Percentiles rank a stretch among this genome's conserved stretches.
Conservation (phyloP, 2,329 filamentous ascomycete genomes). For the Coniella vitis region DNA sequence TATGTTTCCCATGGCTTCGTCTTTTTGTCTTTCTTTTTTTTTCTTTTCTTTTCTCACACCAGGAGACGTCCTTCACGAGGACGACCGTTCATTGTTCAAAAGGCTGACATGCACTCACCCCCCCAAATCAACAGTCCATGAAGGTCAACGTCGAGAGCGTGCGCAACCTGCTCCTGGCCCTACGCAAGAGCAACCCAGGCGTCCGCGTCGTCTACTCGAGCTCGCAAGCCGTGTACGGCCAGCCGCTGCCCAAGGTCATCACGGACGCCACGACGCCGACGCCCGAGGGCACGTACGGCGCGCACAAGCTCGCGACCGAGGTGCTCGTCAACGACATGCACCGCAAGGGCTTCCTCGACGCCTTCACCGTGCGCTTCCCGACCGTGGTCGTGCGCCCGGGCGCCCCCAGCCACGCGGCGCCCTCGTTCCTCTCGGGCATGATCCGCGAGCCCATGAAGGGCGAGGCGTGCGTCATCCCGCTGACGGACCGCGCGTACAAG, state of each 20-base stretch:
- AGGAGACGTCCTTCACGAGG: too few species aligned
- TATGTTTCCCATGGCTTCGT: background rate
- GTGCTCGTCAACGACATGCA: constrained; percentile 57
- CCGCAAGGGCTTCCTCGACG: constrained; percentile 50
- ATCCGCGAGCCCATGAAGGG: constrained; percentile 56
- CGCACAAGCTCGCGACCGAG: constrained; percentile 57
- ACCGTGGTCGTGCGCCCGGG: constrained; percentile 57
- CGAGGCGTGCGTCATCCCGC: constrained; percentile 44
- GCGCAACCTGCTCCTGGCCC: constrained; percentile 40
- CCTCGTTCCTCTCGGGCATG: constrained; percentile 57
- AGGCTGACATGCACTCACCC: too few species aligned
- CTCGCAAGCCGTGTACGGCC: constrained; percentile 57
- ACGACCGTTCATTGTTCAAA: too few species aligned
- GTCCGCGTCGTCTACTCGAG: constrained; percentile 54
- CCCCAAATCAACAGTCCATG: constrained; percentile 30
- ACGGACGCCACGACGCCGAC: constrained; percentile 46
- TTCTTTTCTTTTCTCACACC: too few species aligned
- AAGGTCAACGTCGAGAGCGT: constrained; percentile 56
- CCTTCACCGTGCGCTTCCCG: constrained; percentile 51
- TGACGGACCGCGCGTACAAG: constrained; percentile 41
- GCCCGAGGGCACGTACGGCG: constrained; percentile 56
- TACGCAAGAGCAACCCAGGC: constrained; percentile 42
- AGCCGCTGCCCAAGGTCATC: constrained; percentile 46
- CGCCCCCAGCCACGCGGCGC: constrained; percentile 53
- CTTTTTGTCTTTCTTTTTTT: too few species aligned